Conservation (phyloP, 495 filamentous ascomycete species). For the Friedmanniomyces simplex region DNA sequence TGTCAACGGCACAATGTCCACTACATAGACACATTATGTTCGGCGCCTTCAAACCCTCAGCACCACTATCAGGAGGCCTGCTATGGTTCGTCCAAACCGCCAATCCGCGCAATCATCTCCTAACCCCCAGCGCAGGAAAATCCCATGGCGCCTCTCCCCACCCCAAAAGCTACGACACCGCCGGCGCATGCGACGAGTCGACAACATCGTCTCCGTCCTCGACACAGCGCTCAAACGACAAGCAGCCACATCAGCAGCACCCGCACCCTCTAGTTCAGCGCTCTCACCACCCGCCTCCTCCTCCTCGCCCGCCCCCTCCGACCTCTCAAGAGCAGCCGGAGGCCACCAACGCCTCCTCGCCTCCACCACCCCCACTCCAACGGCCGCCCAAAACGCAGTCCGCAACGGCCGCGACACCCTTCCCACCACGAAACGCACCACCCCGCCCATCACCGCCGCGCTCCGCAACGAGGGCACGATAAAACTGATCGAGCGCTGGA, state of each 20-base stretch:
- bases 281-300: background rate
- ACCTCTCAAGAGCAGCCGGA: slow-evolving; percentile 15
- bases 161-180: slow-evolving; percentile 87
- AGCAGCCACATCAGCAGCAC: slow-evolving; percentile 21
- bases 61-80: slow-evolving; percentile 58
- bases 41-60: slow-evolving; percentile 69
- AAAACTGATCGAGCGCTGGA: slow-evolving; percentile 76
- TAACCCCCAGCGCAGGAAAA: slow-evolving; percentile 61
- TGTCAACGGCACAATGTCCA: too few species aligned
- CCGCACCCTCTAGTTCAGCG: background rate
- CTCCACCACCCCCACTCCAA: background rate
- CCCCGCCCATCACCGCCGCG: background rate
- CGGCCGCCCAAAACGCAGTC: background rate
- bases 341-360: slow-evolving; percentile 16
- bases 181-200: slow-evolving; percentile 73
- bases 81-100: slow-evolving; percentile 26
- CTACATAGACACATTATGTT: slow-evolving; percentile 57
- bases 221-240: slow-evolving; percentile 56
- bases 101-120: background rate
- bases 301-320: slow-evolving; percentile 5
- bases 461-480: slow-evolving; percentile 13
- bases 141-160: slow-evolving; percentile 85
- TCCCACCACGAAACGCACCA: background rate
- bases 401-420: slow-evolving; percentile 7
- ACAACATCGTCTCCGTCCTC: slow-evolving; percentile 67